Conservation (phyloP, 139 green algal species). For the Chlamydomonas sphaeroides region DNA sequence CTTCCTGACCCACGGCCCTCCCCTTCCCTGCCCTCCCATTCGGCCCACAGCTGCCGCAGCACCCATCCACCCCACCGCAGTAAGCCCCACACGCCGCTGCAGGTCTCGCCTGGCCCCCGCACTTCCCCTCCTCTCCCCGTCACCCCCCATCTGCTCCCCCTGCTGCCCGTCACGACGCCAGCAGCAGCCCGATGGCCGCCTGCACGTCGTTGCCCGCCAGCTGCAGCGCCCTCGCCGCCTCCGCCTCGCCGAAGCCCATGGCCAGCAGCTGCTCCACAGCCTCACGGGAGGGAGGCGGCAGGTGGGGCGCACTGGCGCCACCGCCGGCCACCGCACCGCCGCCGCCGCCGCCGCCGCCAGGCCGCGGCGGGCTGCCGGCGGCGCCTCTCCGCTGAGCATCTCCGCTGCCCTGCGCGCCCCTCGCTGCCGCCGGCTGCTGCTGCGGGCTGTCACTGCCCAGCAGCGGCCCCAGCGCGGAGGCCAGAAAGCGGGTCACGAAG, state of each 20-base stretch:
- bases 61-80: no score
- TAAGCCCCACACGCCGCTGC: no score
- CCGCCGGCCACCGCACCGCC: neutral
- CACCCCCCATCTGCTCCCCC: no score
- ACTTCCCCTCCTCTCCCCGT: no score
- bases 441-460: neutral
- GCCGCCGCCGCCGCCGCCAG: neutral
- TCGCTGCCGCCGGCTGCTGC: neutral
- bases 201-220: slow-evolving; percentile 68
- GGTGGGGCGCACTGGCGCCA: neutral
- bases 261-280: slow-evolving; percentile 69
- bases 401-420: neutral
- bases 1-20: no score
- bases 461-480: slow-evolving; percentile 6
- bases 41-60: no score
- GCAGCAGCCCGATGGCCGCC: slow-evolving; percentile 60
- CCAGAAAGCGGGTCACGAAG: slow-evolving; percentile 13
- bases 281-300: slow-evolving; percentile 55
- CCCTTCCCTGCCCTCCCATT: no score
- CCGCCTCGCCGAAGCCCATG: slow-evolving; percentile 70
- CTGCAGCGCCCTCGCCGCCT: slow-evolving; percentile 55
- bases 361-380: neutral
- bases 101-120: no score
- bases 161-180: neutral
- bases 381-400: neutral